Percentiles rank a stretch among this genome's conserved stretches.
phyloP scores from a whole-genome alignment of 345 rosid species.

The Adansonia digitata region DNA sequence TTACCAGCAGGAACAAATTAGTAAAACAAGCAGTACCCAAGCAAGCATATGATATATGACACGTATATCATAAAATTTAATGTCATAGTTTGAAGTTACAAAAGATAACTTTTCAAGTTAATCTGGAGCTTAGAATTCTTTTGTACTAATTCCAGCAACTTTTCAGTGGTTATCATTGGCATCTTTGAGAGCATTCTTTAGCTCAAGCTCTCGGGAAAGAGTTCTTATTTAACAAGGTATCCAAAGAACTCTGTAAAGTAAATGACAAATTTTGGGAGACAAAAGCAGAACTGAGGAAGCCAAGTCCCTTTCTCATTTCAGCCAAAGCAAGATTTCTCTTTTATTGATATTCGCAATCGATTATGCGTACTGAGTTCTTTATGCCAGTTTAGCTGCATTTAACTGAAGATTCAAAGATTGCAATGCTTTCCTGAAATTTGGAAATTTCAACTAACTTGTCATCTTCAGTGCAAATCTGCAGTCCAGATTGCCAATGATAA shows the following conservation, averaged over 20 bases:
- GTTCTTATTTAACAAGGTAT: conserved; percentile 60
- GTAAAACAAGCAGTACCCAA: background rate
- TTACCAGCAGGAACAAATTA: background rate
- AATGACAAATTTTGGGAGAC: too few relatives aligned
- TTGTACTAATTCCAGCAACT: conserved; percentile 60
- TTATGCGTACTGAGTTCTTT: conserved; percentile 72
- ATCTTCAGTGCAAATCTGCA: conserved; percentile 85
- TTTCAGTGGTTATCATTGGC: conserved; percentile 43
- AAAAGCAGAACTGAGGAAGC: too few relatives aligned
- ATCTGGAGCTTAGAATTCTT: conserved; percentile 65
- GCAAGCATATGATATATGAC: too few relatives aligned
- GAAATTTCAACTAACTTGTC: conserved; percentile 65
- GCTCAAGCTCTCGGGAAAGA: conserved; percentile 60
- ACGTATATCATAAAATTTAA: too few relatives aligned
- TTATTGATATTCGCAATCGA: conserved; percentile 64
- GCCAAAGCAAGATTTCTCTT: conserved; percentile 72
- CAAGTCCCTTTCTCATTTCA: conserved; percentile 67
- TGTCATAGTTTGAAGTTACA: too few relatives aligned
- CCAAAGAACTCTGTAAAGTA: conserved; percentile 51
- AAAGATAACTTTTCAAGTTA: conserved; percentile 60
- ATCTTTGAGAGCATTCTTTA: conserved; percentile 51
- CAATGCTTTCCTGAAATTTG: conserved; percentile 61
- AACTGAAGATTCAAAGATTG: conserved; percentile 78
- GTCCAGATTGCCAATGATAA: conserved; percentile 12
- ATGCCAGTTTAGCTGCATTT: conserved; percentile 87